Percentiles rank a stretch among this genome's conserved stretches.
Conservation (phyloP, 192 early-diverging fungal species). For the Backusella australiensis region DNA sequence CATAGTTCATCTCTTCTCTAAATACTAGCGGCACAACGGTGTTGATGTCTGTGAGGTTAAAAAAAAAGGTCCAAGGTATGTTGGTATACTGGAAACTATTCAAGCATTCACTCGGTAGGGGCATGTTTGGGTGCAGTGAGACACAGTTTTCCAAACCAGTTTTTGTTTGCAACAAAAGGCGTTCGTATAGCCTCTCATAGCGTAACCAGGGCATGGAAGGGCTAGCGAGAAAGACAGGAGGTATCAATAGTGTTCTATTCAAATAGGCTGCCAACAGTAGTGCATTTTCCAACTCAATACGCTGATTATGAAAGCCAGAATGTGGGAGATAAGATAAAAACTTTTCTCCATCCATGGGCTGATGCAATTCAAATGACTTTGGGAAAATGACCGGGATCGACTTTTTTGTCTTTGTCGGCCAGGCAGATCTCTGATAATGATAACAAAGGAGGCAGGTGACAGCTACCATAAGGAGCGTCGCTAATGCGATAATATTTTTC, state of each 20-base stretch:
- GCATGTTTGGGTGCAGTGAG: conserved; percentile 25
- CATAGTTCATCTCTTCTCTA: conserved; percentile 40
- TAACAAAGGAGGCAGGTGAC: neutral
- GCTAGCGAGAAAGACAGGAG: conserved; percentile 47
- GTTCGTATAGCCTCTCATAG: conserved; percentile 45
- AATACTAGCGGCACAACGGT: conserved; percentile 35
- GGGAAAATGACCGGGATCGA: conserved; percentile 21
- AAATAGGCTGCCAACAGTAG: conserved; percentile 53
- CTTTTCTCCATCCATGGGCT: conserved; percentile 22
- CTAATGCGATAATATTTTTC: neutral
- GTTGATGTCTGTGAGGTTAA: conserved; percentile 36
- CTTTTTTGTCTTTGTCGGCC: neutral
- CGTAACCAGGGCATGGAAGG: conserved; percentile 49
- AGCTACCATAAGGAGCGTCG: neutral
- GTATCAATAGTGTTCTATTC: conserved; percentile 53
- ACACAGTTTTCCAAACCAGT: conserved; percentile 49
- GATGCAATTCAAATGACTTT: conserved; percentile 15
- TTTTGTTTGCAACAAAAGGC: conserved; percentile 53
- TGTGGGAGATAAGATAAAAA: conserved; percentile 41
- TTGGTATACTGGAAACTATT: conserved; percentile 51
- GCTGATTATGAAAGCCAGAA: conserved; percentile 42
- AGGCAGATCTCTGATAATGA: neutral
- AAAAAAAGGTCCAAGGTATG: conserved; percentile 56
- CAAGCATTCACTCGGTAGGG: conserved; percentile 50
- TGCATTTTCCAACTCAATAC: conserved; percentile 45